Conservation (phyloP, 2,329 filamentous ascomycete genomes). For the Leptographium radiaticola region DNA sequence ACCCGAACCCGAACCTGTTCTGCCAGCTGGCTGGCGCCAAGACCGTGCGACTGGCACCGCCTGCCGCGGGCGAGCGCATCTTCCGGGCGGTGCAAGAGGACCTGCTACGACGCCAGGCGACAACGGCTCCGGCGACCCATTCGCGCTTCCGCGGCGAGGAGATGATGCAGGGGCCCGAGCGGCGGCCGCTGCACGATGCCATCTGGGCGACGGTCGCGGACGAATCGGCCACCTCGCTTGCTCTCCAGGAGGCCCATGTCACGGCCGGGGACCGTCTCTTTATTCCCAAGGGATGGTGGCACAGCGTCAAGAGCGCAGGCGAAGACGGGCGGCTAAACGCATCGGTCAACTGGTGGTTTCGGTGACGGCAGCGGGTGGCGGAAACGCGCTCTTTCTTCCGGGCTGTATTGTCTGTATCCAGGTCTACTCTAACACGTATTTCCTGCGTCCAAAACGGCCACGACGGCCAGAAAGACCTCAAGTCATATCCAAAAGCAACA, state of each 20-base stretch:
- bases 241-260: conserved; percentile 40
- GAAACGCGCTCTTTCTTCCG: too few relatives aligned
- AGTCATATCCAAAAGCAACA: conserved; percentile 1
- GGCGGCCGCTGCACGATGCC: conserved; percentile 47
- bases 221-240: conserved; percentile 6
- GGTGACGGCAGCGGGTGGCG: conserved; percentile 27
- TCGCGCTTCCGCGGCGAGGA: conserved; percentile 58
- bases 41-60: conserved; percentile 55
- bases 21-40: conserved; percentile 69
- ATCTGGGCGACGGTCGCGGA: conserved; percentile 45
- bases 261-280: conserved; percentile 58
- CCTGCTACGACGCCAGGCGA: conserved; percentile 17
- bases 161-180: conserved; percentile 81
- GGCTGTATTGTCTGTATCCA: not conserved
- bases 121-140: conserved; percentile 13
- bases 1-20: conserved; percentile 91
- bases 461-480: not conserved
- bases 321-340: conserved; percentile 22
- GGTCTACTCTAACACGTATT: not conserved
- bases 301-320: conserved; percentile 58
- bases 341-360: conserved; percentile 69
- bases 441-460: not conserved
- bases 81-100: conserved; percentile 40
- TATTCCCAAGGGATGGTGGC: conserved; percentile 79
- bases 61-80: conserved; percentile 46